Evolutionary conservation across 495 filamentous ascomycete genomes (phyloP), one percentile per base, ranked within the genome.

Genomic region (Neurospora pannonica): DNA sequence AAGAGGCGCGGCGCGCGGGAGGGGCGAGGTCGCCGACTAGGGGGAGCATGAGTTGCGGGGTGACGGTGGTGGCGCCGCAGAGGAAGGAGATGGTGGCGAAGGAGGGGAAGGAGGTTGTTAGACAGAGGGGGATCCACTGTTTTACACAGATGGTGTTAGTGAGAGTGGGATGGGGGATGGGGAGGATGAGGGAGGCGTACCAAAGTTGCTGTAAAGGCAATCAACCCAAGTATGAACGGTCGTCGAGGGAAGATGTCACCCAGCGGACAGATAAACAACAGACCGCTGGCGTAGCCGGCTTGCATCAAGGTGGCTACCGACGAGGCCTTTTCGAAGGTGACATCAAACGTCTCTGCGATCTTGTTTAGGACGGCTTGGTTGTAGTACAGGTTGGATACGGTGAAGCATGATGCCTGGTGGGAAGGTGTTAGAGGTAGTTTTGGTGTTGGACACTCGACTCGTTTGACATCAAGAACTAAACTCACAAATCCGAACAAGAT

Each of bases 11-110:
- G 38, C 90, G 89, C 34, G 89, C 81, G 4, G 88, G 85, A 0
- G 93, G 93, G 0, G 92, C 92, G 36, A 95, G 90, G 78, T 95
- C 92, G 28, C 93, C 93, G 5, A 95, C 92, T 0, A 97, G 83
- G 0, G 93, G 93, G 21, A 97, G 90, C 91, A 95, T 92, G 70
- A 94, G 86, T 82, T 96, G 93, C 1, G 93, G 93, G 13, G 93
- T 95, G 5, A 97, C 93, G 3, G 93, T 97, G 11, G 91, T 90
- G n/a, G 92, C 76, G 17, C 90, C 89, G 34, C 87, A 88, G 43
- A 95, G 78, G 79, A 91, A 95, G 19, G 90, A 92, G 72, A 95
- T 83, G 13, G 84, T 88, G 4, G 87, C 83, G 81, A 97, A 95
- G 34, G 86, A 84, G 2, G 83, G 74, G 77, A 93, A 92, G 2